phyloP scores from a whole-genome alignment of 73 alveolate species.

The Loxodes magnus region DNA sequence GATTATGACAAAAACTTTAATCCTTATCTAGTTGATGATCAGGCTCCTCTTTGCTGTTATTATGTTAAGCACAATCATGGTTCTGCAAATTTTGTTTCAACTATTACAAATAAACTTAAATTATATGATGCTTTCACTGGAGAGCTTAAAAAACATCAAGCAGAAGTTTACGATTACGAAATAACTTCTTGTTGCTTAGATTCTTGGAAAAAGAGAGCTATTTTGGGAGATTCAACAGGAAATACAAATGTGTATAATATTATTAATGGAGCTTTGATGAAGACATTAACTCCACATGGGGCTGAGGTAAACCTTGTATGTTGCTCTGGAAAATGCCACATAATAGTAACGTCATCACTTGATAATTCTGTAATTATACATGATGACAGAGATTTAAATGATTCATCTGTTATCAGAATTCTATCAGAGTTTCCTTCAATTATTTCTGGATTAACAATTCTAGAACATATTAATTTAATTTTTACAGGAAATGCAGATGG shows the following conservation, averaged over 20 bases:
- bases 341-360: constrained; percentile 30
- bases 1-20: constrained; percentile 72
- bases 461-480: neutral
- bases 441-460: neutral
- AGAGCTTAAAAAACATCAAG: constrained; percentile 40
- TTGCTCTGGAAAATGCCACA: neutral
- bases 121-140: constrained; percentile 70
- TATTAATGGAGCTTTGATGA: constrained; percentile 58
- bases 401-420: neutral
- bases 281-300: constrained; percentile 26
- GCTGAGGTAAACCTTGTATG: constrained; percentile 19
- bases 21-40: constrained; percentile 61
- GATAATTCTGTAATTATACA: constrained; percentile 23
- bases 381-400: constrained; percentile 23
- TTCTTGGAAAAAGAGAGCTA: constrained; percentile 41
- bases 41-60: constrained; percentile 49
- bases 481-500: constrained; percentile 3
- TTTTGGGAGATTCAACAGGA: constrained; percentile 62
- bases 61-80: constrained; percentile 27
- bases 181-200: constrained; percentile 57
- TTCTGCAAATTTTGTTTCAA: constrained; percentile 64
- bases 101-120: constrained; percentile 51
- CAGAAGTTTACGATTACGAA: constrained; percentile 43
- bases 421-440: neutral
- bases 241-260: constrained; percentile 36